These are phyloP conservation scores for Circinella minor DNA, from an alignment of 371 early-diverging fungal species.

Conservation along the genomic window DNA sequence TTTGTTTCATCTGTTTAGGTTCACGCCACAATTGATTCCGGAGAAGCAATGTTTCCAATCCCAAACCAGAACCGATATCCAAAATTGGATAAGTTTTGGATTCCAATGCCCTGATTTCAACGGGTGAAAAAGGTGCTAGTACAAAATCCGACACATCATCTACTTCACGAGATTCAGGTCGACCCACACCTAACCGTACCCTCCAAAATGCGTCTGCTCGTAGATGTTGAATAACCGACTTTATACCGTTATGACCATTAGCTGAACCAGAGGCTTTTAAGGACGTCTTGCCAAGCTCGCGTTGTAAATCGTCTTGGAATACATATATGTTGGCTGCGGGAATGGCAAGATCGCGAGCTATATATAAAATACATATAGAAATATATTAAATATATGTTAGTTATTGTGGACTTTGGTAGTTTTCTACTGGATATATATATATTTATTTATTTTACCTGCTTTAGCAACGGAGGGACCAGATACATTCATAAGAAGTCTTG, in stretches of 20 bases:
- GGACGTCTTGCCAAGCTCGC: slow-evolving; percentile 66
- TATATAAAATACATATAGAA: no score
- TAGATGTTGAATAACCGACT: slow-evolving; percentile 64
- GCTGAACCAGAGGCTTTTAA: slow-evolving; percentile 64
- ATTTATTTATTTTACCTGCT: slow-evolving; percentile 71
- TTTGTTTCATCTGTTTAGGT: slow-evolving; percentile 22
- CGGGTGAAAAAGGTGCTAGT: slow-evolving; percentile 52
- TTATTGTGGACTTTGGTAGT: no score
- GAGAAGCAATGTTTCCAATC: slow-evolving; percentile 24
- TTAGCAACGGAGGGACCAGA: slow-evolving; percentile 70
- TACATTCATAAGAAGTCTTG: slow-evolving; percentile 72
- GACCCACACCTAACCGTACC: slow-evolving; percentile 70
- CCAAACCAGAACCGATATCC: slow-evolving; percentile 19
- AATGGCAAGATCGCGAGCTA: slow-evolving; percentile 49
- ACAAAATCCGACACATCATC: slow-evolving; percentile 65
- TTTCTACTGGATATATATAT: not conserved
- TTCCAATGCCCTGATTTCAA: slow-evolving; percentile 52
- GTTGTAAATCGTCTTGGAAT: slow-evolving; percentile 83
- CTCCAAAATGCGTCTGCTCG: slow-evolving; percentile 60
- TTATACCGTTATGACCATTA: slow-evolving; percentile 81
- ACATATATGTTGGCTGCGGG: slow-evolving; percentile 53
- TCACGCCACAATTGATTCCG: slow-evolving; percentile 20
- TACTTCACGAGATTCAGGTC: slow-evolving; percentile 56
- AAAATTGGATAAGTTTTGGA: slow-evolving; percentile 35
- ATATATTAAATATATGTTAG: not conserved